These are phyloP conservation scores for Candida insectorum DNA, from an alignment of 805 yeast species.

Conservation along the genomic window DNA sequence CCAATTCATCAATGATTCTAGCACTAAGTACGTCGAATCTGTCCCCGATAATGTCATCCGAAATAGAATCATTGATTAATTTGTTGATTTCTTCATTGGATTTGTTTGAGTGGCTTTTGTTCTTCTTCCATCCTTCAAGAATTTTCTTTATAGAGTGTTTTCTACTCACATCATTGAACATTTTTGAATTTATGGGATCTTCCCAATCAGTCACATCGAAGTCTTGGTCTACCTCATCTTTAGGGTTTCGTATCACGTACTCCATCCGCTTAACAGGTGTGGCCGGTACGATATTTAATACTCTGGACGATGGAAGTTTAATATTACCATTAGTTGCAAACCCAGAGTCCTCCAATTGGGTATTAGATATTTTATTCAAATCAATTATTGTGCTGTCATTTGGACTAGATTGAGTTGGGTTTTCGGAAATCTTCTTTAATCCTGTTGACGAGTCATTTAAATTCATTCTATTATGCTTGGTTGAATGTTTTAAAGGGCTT, in stretches of 20 bases:
- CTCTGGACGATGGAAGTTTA: constrained; percentile 48
- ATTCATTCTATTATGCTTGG: constrained; percentile 28
- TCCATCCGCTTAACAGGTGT: constrained; percentile 69
- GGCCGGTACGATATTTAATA: constrained; percentile 51
- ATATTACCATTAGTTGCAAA: constrained; percentile 49
- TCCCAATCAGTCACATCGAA: constrained; percentile 3
- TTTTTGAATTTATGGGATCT: constrained; percentile 7
- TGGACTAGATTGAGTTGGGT: background rate
- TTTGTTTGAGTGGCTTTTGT: constrained; percentile 17
- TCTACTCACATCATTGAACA: constrained; percentile 19
- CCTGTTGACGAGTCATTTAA: constrained; percentile 38
- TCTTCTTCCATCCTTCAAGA: constrained; percentile 41
- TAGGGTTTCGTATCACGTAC: constrained; percentile 15
- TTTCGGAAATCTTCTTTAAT: constrained; percentile 22
- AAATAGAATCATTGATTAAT: constrained; percentile 15
- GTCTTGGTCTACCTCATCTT: constrained; percentile 1
- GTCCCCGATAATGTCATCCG: constrained; percentile 18
- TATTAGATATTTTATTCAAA: constrained; percentile 8
- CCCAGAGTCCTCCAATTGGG: constrained; percentile 26
- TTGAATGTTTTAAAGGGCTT: constrained; percentile 6
- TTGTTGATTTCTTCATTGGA: constrained; percentile 15
- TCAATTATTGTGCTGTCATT: constrained; percentile 4
- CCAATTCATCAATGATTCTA: constrained; percentile 66
- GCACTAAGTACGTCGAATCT: constrained; percentile 68
- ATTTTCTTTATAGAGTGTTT: constrained; percentile 34